These are phyloP conservation scores for Lactarius hatsudake DNA, from an alignment of 768 basidiomycete genomes.

Conservation along the genomic window DNA sequence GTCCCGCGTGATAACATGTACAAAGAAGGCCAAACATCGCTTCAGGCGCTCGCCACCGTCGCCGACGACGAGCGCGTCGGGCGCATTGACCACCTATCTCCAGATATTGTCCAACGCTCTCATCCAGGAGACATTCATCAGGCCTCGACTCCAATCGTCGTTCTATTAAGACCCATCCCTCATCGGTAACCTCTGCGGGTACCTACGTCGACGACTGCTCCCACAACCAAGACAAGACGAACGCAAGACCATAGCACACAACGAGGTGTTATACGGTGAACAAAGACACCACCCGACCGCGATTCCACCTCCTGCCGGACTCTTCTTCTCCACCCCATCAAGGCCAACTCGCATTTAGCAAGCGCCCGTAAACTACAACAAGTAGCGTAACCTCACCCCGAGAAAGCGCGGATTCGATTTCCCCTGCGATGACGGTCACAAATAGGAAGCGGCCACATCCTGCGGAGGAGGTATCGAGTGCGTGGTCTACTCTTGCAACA, in stretches of 20 bases:
- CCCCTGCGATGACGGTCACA: constrained; percentile 55
- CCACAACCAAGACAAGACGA: constrained; percentile 11
- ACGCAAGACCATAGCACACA: constrained; percentile 1
- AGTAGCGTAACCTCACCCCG: background rate
- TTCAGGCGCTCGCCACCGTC: constrained; percentile 23
- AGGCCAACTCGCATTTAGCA: background rate
- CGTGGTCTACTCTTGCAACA: constrained; percentile 30
- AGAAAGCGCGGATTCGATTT: constrained; percentile 2
- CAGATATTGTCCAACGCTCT: background rate
- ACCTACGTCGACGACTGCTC: background rate
- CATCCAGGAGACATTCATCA: constrained; percentile 1
- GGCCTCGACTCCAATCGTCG: background rate
- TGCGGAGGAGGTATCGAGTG: constrained; percentile 65
- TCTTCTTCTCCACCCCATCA: background rate
- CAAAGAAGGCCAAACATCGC: constrained; percentile 27
- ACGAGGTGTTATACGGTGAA: background rate
- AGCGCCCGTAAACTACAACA: constrained; percentile 1
- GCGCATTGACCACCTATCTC: constrained; percentile 19
- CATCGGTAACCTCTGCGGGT: background rate
- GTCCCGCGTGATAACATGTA: constrained; percentile 5
- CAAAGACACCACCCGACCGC: background rate
- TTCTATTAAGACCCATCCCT: background rate
- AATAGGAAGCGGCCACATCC: constrained; percentile 63
- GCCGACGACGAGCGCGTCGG: constrained; percentile 30
- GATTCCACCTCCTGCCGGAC: background rate